Percentiles rank a stretch among this genome's conserved stretches.
phyloP scores from a whole-genome alignment of 2,329 filamentous ascomycete genomes.

The Clarireedia monteithiana region DNA sequence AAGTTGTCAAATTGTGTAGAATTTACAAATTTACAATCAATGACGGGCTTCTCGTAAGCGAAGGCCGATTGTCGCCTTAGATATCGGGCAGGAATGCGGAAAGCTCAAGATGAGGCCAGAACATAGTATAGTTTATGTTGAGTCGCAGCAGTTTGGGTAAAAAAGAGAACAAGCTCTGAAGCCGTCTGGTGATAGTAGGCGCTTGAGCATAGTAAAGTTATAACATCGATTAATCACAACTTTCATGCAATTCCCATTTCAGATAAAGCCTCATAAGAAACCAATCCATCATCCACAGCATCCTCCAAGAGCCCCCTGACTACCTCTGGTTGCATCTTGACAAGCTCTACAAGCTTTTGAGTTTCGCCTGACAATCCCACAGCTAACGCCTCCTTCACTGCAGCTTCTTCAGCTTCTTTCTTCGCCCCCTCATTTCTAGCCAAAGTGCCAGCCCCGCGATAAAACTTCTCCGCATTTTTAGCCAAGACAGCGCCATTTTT shows the following conservation, averaged over 20 bases:
- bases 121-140: too few species aligned
- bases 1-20: too few species aligned
- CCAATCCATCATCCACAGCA: conserved; percentile 17
- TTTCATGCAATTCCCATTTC: conserved; percentile 11
- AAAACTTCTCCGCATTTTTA: conserved; percentile 50
- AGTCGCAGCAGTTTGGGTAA: too few species aligned
- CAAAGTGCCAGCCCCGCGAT: conserved; percentile 39
- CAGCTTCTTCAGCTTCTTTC: conserved; percentile 37
- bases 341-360: conserved; percentile 17
- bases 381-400: conserved; percentile 40
- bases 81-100: too few species aligned
- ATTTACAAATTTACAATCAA: too few species aligned
- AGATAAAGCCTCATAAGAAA: conserved; percentile 9
- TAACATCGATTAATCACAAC: neutral
- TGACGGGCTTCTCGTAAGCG: too few species aligned
- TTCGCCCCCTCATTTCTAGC: conserved; percentile 32
- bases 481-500: conserved; percentile 40
- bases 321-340: conserved; percentile 1
- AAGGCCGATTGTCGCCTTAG: too few species aligned
- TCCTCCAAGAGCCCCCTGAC: conserved; percentile 12
- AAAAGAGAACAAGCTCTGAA: too few species aligned
- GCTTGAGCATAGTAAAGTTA: too few species aligned
- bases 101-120: too few species aligned
- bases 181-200: too few species aligned
- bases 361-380: conserved; percentile 36